Base-by-base conservation (phyloP, 495 filamentous ascomycete genomes). In the Friedmanniomyces simplex region DNA sequence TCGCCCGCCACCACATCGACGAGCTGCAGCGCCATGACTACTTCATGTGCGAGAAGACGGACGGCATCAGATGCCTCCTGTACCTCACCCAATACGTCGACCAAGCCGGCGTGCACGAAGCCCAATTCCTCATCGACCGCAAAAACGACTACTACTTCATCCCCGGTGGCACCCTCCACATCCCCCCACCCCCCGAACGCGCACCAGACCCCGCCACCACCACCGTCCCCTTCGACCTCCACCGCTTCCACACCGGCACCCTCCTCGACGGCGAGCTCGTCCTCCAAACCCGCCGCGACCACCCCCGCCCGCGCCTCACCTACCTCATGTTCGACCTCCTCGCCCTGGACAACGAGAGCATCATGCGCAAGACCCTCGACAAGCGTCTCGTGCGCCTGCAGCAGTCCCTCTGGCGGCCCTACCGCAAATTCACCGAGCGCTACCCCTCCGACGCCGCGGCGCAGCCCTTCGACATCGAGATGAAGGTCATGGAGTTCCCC, bases 11-110 rank as follows among this genome's bases (percentile, higher is more conserved):
- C 57, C 93, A 98, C 67, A 67, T 96, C 4, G 69, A 80, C 1
- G 90, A 91, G 72, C 76, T 98, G 11, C 81, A 83, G 37, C 77
- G 76, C 39, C 74, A 83, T 52, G 93, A 97, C 81, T 98, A 96
- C 73, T 97, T 88, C 67, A 87, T 98, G 62, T 96, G 93, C 75
- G 93, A 98, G 72, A 98, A 98, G 72, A 95, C 91, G 0, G 93
- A 98, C 67, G 93, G 93, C 36, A 89, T 97, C 64, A 83, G 93
- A 42, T 96, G 91, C 69, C 79, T 98, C 21, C 82, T 98, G 68
- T 98, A 91, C 76, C 83, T 91, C 60, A 86, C 87, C 58, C 75
- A 77, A 18, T 50, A 53, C 52, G 36, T 52, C 22, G 73, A 70
- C 24, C 72, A 78, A 12, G 62, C 61, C 10, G 74, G 74, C 54